These are phyloP conservation scores for Collybia nuda DNA, from an alignment of 768 basidiomycete genomes.

Conservation along the genomic window DNA sequence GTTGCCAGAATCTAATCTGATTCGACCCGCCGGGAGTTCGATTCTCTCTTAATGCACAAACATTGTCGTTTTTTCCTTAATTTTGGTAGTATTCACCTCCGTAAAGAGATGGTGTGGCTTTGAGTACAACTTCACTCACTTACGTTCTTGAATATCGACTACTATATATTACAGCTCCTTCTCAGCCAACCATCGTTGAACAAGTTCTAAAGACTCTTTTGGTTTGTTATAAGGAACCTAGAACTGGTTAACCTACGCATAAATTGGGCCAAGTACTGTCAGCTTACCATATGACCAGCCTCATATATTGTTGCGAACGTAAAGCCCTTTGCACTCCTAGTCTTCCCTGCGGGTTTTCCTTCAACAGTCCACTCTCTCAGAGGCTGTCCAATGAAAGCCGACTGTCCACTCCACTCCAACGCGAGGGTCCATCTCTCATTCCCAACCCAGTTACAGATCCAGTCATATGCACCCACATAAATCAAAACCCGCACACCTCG, in stretches of 20 bases:
- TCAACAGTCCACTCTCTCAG: constrained; percentile 57
- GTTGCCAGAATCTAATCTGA: neutral
- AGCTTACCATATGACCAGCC: constrained; percentile 67
- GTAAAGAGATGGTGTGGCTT: too few species aligned
- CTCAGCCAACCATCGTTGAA: constrained; percentile 44
- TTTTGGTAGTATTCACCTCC: too few species aligned
- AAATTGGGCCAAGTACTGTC: neutral
- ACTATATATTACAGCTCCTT: constrained; percentile 16
- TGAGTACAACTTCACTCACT: too few species aligned
- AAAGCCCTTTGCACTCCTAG: constrained; percentile 51
- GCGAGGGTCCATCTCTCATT: constrained; percentile 61
- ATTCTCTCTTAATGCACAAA: too few species aligned
- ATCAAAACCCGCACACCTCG: constrained; percentile 51
- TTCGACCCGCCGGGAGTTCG: too few species aligned
- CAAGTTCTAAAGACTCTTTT: constrained; percentile 43
- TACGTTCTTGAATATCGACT: neutral
- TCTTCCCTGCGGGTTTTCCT: constrained; percentile 53
- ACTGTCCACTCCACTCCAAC: constrained; percentile 60
- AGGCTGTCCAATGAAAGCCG: constrained; percentile 39
- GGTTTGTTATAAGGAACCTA: constrained; percentile 66
- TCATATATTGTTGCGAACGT: constrained; percentile 58
- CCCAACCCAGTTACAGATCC: constrained; percentile 62
- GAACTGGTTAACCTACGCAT: neutral
- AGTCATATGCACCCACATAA: constrained; percentile 57
- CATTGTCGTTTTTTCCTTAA: too few species aligned